phyloP scores from a whole-genome alignment of 768 basidiomycete species.

The Lactifluus subvellereus region DNA sequence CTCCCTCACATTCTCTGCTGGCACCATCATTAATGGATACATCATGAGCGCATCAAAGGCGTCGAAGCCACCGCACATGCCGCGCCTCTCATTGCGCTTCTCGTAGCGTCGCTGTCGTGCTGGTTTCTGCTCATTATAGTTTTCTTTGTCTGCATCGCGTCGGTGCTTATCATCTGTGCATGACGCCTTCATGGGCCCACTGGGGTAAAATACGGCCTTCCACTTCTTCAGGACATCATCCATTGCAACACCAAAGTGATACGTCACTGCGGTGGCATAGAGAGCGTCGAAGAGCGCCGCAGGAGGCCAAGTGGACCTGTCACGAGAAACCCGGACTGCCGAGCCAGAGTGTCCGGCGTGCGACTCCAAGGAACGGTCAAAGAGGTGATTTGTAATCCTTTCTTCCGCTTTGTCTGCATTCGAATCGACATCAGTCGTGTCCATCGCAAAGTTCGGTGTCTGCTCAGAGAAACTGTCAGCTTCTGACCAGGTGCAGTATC shows the following conservation, averaged over 20 bases:
- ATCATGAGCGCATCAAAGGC: neutral
- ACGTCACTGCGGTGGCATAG: neutral
- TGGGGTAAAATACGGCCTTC: too few relatives aligned
- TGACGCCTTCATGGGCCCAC: too few relatives aligned
- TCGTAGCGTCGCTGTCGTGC: neutral
- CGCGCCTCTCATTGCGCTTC: neutral
- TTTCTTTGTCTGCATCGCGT: neutral
- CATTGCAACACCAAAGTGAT: neutral
- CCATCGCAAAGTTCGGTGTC: slow-evolving; percentile 5
- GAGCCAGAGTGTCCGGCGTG: neutral
- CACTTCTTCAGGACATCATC: too few relatives aligned
- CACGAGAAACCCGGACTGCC: neutral
- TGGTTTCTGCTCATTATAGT: neutral
- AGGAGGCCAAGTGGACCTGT: neutral
- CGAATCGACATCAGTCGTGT: neutral
- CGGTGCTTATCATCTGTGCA: too few relatives aligned
- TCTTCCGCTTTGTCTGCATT: neutral
- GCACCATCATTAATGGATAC: neutral
- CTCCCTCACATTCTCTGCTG: neutral
- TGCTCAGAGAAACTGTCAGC: neutral
- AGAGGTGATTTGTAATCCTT: neutral
- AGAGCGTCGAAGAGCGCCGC: neutral
- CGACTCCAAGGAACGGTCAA: neutral
- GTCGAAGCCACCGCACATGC: neutral
- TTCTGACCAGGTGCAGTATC: neutral